Percentiles rank a stretch among this genome's conserved stretches.
Evolutionary conservation across 805 yeast genomes (phyloP).

Genomic region (Blastobotrys robertii): DNA sequence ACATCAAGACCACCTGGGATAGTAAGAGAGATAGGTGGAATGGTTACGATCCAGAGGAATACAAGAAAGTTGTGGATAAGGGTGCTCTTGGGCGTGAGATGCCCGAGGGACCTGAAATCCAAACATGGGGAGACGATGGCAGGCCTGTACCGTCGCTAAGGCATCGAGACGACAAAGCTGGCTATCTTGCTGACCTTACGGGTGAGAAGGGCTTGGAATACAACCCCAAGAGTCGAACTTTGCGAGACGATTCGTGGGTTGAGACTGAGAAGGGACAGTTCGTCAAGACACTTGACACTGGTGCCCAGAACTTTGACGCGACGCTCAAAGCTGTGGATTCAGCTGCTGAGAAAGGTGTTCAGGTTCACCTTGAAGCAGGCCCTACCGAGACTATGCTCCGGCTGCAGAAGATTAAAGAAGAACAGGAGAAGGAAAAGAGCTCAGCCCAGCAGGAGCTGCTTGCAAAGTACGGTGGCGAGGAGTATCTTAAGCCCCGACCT

Average conservation of each 20-base stretch:
- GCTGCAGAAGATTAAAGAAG: constrained; percentile 28
- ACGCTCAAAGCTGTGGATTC: constrained; percentile 44
- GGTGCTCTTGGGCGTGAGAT: constrained; percentile 18
- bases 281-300: constrained; percentile 46
- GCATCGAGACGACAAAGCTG: constrained; percentile 66
- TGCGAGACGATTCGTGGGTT: constrained; percentile 23
- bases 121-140: no score
- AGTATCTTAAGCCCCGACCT: constrained; percentile 13
- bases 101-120: no score
- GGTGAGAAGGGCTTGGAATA: constrained; percentile 41
- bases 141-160: not conserved
- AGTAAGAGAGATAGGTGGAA: constrained; percentile 74
- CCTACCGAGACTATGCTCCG: constrained; percentile 39
- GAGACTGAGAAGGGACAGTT: constrained; percentile 38
- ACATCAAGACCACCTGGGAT: constrained; percentile 42
- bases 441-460: constrained; percentile 27
- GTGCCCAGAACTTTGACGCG: constrained; percentile 43
- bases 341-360: constrained; percentile 26
- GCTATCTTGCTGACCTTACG: constrained; percentile 45
- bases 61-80: constrained; percentile 37
- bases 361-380: constrained; percentile 30
- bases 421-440: constrained; percentile 13
- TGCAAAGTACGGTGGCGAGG: constrained; percentile 32
- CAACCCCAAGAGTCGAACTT: constrained; percentile 27
- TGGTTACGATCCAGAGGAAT: constrained; percentile 61